Conservation (phyloP, 108 stramenopile genomes). For the Stephanodiscus triporus region DNA sequence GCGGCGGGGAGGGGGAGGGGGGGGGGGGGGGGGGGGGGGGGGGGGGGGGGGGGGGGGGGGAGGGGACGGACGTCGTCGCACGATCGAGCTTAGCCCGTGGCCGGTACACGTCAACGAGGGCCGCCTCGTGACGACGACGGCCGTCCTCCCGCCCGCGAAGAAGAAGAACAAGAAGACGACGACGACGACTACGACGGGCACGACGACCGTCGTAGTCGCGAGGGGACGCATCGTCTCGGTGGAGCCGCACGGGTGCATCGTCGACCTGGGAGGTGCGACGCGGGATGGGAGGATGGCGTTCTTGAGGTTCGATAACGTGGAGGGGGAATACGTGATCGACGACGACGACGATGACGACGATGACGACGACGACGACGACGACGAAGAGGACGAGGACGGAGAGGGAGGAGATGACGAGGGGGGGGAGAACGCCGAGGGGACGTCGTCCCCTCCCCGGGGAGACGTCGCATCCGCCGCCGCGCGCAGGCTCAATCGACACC, state of each 20-base stretch:
- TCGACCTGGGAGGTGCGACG: constrained; percentile 52
- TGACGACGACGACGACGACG: constrained; percentile 41
- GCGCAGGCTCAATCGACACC: constrained; percentile 49
- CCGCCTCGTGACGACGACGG: background rate
- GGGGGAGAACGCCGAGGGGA: no score
- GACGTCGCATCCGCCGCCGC: no score
- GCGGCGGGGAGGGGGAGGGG: constrained; percentile 18
- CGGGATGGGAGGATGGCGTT: constrained; percentile 53
- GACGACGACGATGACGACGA: constrained; percentile 41
- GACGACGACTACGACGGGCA: background rate
- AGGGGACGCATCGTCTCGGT: constrained; percentile 69
- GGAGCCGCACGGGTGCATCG: constrained; percentile 85
- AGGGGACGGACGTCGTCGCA: constrained; percentile 24
- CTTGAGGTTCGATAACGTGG: constrained; percentile 68
- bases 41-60: constrained; percentile 21
- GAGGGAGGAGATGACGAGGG: constrained; percentile 14
- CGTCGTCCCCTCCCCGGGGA: no score
- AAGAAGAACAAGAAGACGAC: background rate
- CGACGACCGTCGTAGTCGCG: constrained; percentile 17
- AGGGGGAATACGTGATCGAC: constrained; percentile 49
- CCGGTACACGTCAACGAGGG: constrained; percentile 64
- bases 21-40: constrained; percentile 9
- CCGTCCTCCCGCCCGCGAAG: background rate
- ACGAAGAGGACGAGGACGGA: constrained; percentile 43
- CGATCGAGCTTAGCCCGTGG: constrained; percentile 76